A percentile compares a stretch with the other conserved stretches of the same genome.
Evolutionary conservation across 1,284 basidiomycete genomes (phyloP).

Genomic region (Pisolithus thermaeus): DNA sequence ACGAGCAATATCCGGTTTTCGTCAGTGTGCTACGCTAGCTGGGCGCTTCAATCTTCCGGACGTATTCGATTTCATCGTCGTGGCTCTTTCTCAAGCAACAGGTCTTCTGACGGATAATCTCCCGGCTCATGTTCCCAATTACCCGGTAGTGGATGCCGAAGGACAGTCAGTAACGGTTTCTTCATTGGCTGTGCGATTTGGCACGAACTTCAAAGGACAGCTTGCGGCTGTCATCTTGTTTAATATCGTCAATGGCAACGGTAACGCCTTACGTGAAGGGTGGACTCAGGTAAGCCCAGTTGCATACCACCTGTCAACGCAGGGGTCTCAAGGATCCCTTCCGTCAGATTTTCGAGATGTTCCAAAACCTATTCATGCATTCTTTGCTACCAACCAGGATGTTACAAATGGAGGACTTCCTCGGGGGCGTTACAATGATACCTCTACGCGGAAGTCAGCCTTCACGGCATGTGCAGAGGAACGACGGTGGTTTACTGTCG

Average conservation of each 20-base stretch:
- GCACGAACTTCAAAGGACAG: constrained; percentile 93
- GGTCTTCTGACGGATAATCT: constrained; percentile 73
- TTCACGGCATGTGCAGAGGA: constrained; percentile 57
- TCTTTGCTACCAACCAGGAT: constrained; percentile 84
- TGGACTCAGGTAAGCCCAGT: constrained; percentile 73
- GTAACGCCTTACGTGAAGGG: constrained; percentile 89
- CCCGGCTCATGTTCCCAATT: constrained; percentile 73
- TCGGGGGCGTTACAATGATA: constrained; percentile 85
- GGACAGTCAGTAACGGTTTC: constrained; percentile 87
- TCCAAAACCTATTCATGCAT: constrained; percentile 93
- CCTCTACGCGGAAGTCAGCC: constrained; percentile 77
- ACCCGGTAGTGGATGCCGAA: constrained; percentile 91
- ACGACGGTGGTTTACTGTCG: constrained; percentile 88
- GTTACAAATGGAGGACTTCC: constrained; percentile 96
- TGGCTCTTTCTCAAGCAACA: constrained; percentile 86
- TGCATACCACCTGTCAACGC: neutral
- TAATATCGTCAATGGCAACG: constrained; percentile 96
- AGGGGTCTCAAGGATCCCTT: constrained; percentile 2
- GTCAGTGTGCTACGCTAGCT: constrained; percentile 93
- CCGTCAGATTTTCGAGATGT: constrained; percentile 91
- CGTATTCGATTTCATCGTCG: constrained; percentile 95
- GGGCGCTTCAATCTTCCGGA: constrained; percentile 86
- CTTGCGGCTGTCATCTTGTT: constrained; percentile 96
- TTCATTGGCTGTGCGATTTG: constrained; percentile 88
- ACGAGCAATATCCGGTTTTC: constrained; percentile 89